phyloP scores from a whole-genome alignment of 768 basidiomycete genomes.

The Calvatia gigantea region DNA sequence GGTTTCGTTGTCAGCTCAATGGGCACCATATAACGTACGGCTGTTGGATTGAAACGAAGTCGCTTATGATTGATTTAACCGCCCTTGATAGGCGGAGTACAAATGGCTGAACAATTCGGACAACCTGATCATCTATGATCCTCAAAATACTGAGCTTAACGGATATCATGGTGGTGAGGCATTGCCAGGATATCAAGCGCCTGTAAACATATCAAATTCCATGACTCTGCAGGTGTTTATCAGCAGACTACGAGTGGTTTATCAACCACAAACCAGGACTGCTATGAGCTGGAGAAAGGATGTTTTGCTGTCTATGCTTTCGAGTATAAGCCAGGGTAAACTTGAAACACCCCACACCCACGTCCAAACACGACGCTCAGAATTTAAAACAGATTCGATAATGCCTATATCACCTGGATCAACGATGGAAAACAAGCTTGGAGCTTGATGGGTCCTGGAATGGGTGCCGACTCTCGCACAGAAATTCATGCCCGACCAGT shows the following conservation, averaged over 20 bases:
- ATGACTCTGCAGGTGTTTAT: conserved; percentile 37
- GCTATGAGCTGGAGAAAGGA: conserved; percentile 49
- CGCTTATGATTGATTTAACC: not conserved
- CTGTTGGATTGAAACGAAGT: conserved; percentile 21
- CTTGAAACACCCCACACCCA: not conserved
- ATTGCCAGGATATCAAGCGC: conserved; percentile 23
- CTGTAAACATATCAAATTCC: conserved; percentile 24
- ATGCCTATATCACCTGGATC: conserved; percentile 74
- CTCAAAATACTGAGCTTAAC: conserved; percentile 43
- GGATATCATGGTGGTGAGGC: conserved; percentile 58
- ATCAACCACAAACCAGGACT: conserved; percentile 56
- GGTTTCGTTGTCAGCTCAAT: conserved; percentile 50
- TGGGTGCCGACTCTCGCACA: conserved; percentile 46
- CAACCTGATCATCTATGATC: conserved; percentile 46
- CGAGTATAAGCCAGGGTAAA: conserved; percentile 51
- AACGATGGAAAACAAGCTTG: conserved; percentile 58
- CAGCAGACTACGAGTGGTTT: conserved; percentile 78
- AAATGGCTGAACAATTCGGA: conserved; percentile 47
- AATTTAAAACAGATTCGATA: conserved; percentile 21
- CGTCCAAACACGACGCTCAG: not conserved
- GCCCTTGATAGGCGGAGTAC: conserved; percentile 45
- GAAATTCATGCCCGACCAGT: conserved; percentile 59
- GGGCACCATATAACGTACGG: conserved; percentile 57
- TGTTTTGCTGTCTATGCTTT: conserved; percentile 39
- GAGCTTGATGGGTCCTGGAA: conserved; percentile 57